Evolutionary conservation across 495 filamentous ascomycete genomes (phyloP).

Genomic region (Pyrenula massariospora): DNA sequence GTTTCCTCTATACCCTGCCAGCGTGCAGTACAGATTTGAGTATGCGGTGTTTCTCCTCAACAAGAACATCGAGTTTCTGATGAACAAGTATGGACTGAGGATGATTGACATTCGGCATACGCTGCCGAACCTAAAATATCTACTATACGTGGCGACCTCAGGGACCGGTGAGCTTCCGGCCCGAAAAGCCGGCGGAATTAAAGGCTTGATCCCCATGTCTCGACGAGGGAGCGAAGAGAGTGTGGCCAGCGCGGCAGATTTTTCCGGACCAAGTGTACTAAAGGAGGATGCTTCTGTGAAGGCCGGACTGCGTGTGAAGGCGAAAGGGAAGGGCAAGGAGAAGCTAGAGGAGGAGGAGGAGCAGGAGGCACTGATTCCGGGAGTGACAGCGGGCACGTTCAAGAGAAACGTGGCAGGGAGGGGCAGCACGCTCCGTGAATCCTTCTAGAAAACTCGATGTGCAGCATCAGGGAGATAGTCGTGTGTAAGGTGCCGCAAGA

Average conservation of each 20-base stretch:
- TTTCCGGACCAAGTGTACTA: neutral
- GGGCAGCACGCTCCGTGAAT: neutral
- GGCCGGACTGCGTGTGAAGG: neutral
- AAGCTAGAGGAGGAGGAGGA: neutral
- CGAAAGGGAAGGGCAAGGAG: neutral
- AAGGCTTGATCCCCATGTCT: slow-evolving; percentile 39
- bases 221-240: slow-evolving; percentile 30
- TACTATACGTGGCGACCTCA: slow-evolving; percentile 76
- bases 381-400: neutral
- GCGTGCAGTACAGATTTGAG: slow-evolving; percentile 76
- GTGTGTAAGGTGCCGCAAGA: neutral
- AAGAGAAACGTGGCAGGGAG: neutral
- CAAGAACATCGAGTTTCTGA: slow-evolving; percentile 82
- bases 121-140: slow-evolving; percentile 81
- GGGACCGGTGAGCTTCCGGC: slow-evolving; percentile 66
- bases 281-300: neutral
- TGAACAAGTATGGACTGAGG: slow-evolving; percentile 57
- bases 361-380: neutral
- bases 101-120: slow-evolving; percentile 84
- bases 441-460: neutral
- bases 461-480: neutral
- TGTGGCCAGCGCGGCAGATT: slow-evolving; percentile 17
- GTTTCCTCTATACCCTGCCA: slow-evolving; percentile 72
- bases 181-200: slow-evolving; percentile 65
- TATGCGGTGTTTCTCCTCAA: slow-evolving; percentile 92